Base-by-base conservation (phyloP, 805 yeast species). In the Yamadazyma kitorensis region DNA sequence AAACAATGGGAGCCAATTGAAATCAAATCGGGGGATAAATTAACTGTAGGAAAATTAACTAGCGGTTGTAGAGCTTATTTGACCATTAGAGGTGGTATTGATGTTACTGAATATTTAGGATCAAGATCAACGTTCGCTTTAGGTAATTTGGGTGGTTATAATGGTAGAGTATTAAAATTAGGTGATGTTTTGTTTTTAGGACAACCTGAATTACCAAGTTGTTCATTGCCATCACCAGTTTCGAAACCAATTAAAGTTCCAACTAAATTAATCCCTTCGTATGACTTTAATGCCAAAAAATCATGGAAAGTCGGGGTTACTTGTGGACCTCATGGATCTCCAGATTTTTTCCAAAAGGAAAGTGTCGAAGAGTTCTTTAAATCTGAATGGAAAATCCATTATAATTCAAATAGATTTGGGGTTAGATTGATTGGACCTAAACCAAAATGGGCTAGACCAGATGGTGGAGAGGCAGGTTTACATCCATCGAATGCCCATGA, bases 401-500 rank as follows among this genome's bases (percentile, higher is more conserved):
- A 93, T 71, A 91, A 91, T 64, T 89, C 98, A 20, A 91, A 91
- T 65, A 77, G 98, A 58, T 91, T 91, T 60, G 98, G 98, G 57
- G 95, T 91, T 22, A 78, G 98, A 55, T 70, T 91, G 48, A 80
- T 84, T 45, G 97, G 97, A 28, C 98, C 98, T 38, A 91, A 88
- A 61, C 98, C 98, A 9, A 73, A 77, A 54, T 93, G 98, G 98
- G 96, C 97, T 9, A 78, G 98, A 66, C 58, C 73, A 7, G 96
- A 88, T 57, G 98, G 98, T 64, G 98, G 98, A 41, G 96, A 88
- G 51, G 98, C 93, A 39, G 98, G 98, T 37, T 71, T 91, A 54
- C 98, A 91, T 67, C 98, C 98, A 31, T 88, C 97, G n/a, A 91
- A 91, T 62, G 89, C 96, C 27, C 98, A 91, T 57, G 98, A 91